Conservation (phyloP, 495 filamentous ascomycete species). For the Aspergillus asperescens region DNA sequence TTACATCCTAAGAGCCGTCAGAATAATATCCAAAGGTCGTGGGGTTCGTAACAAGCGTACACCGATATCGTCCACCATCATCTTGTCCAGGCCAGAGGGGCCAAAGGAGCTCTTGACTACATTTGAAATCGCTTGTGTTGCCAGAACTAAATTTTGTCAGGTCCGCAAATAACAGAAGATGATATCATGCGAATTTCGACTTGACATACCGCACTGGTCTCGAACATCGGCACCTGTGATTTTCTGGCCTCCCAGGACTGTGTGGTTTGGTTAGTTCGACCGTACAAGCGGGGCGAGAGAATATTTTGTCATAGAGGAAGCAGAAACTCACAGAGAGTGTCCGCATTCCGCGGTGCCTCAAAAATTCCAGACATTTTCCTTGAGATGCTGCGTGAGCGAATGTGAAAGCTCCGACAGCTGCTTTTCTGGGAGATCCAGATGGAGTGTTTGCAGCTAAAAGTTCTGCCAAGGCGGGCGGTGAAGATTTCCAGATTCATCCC, state of each 20-base stretch:
- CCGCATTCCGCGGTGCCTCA: slow-evolving; percentile 78
- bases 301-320: neutral
- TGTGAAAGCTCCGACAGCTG: slow-evolving; percentile 30
- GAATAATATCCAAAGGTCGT: slow-evolving; percentile 12
- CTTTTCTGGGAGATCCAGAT: slow-evolving; percentile 5
- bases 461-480: slow-evolving; percentile 46
- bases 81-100: slow-evolving; percentile 95
- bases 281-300: slow-evolving; percentile 13
- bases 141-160: slow-evolving; percentile 59
- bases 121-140: slow-evolving; percentile 96
- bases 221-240: slow-evolving; percentile 92
- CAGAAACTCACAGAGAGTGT: slow-evolving; percentile 65
- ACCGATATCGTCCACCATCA: slow-evolving; percentile 99
- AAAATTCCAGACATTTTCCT: slow-evolving; percentile 79
- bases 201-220: slow-evolving; percentile 80
- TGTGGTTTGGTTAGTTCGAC: slow-evolving; percentile 29
- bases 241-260: slow-evolving; percentile 88
- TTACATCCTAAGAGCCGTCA: slow-evolving; percentile 68
- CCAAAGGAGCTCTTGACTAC: slow-evolving; percentile 98
- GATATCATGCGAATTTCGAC: neutral
- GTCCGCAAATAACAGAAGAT: neutral
- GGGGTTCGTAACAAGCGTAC: slow-evolving; percentile 47
- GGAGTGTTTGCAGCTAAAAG: slow-evolving; percentile 33
- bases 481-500: slow-evolving; percentile 36
- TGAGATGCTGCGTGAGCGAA: slow-evolving; percentile 10